Evolutionary conservation across 306 rosid genomes (phyloP).

Genomic region (Vigna hirtella): DNA sequence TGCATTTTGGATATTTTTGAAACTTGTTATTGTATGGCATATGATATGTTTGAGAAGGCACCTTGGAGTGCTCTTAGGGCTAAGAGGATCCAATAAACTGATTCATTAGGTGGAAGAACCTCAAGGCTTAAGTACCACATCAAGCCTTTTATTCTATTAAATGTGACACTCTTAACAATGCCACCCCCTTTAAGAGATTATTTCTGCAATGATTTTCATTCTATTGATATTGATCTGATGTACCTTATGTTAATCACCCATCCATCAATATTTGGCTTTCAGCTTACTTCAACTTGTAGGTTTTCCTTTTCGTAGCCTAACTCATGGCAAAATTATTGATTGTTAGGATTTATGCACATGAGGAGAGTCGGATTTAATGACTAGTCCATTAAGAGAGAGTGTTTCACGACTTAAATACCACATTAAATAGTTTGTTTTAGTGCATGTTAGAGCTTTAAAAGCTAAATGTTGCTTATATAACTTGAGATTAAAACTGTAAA

Average conservation of each 20-base stretch:
- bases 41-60: constrained; percentile 23
- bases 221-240: neutral
- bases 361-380: neutral
- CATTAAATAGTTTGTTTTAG: no score
- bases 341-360: neutral
- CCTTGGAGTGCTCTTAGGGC: neutral
- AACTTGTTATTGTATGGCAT: constrained; percentile 8
- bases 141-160: neutral
- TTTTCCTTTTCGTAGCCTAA: neutral
- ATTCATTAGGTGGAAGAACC: neutral
- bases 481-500: no score
- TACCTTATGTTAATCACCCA: neutral
- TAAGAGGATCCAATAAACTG: no score
- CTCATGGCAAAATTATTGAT: neutral
- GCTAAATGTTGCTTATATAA: neutral
- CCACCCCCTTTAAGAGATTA: neutral
- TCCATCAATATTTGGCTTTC: neutral
- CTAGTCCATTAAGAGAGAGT: neutral
- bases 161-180: neutral
- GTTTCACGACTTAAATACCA: neutral
- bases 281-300: neutral
- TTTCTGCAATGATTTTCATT: no score
- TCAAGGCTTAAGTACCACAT: neutral
- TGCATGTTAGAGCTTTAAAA: constrained; percentile 11
- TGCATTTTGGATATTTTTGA: constrained; percentile 3